phyloP scores from a whole-genome alignment of 129 eudicot genomes.

The Kitagawia praeruptora region DNA sequence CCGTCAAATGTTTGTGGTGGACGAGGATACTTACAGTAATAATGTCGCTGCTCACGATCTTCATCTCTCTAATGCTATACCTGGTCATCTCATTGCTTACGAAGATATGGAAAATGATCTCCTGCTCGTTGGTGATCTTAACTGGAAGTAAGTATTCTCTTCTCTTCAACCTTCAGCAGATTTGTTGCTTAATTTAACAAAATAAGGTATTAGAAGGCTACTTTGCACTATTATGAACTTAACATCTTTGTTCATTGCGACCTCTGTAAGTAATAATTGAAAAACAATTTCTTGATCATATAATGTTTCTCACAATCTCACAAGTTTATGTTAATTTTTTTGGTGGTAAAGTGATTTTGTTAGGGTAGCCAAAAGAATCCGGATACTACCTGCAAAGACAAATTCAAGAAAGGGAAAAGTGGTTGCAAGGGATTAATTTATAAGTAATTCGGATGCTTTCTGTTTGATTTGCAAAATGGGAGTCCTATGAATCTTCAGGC shows the following conservation, averaged over 20 bases:
- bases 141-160: constrained; percentile 62
- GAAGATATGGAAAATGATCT: constrained; percentile 95
- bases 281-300: not conserved
- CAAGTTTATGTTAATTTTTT: not conserved
- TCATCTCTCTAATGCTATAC: constrained; percentile 78
- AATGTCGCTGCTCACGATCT: constrained; percentile 8
- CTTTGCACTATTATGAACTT: too few species aligned
- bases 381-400: constrained; percentile 62
- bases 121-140: constrained; percentile 88
- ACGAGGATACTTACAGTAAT: not conserved
- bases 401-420: constrained; percentile 50
- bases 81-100: constrained; percentile 84
- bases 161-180: not conserved
- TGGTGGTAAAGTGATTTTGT: constrained; percentile 56
- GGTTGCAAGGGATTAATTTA: not conserved
- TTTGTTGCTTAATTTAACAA: not conserved
- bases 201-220: too few species aligned
- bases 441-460: not conserved
- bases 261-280: not conserved
- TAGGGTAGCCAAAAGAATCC: constrained; percentile 81
- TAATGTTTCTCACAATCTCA: not conserved
- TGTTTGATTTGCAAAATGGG: not conserved
- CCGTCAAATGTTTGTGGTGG: constrained; percentile 54
- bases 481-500: not conserved
- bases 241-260: too few species aligned